Conservation (phyloP, 1,284 basidiomycete genomes). For the Ustilago trichophora region DNA sequence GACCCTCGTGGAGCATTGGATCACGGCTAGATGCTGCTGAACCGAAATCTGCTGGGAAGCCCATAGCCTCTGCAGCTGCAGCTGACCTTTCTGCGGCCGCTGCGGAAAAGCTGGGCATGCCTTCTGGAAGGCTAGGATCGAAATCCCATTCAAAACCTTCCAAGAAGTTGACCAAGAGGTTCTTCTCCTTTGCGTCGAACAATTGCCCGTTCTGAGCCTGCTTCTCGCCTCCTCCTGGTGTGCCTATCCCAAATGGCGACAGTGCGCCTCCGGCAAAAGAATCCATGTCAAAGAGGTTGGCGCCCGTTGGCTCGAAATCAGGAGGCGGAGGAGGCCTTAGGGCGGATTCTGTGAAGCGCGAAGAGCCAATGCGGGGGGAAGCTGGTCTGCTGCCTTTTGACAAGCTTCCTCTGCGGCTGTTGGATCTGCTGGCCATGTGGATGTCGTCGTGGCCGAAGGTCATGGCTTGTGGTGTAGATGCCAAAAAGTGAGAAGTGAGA, state of each 20-base stretch:
- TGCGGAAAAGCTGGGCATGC: slow-evolving; percentile 59
- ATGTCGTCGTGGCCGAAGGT: slow-evolving; percentile 38
- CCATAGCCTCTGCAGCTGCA: slow-evolving; percentile 36
- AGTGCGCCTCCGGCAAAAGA: slow-evolving; percentile 24
- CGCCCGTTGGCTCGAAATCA: slow-evolving; percentile 43
- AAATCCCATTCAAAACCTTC: slow-evolving; percentile 62
- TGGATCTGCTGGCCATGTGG: slow-evolving; percentile 43
- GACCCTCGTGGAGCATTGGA: slow-evolving; percentile 29
- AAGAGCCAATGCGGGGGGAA: slow-evolving; percentile 34
- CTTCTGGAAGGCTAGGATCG: slow-evolving; percentile 55
- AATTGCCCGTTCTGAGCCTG: slow-evolving; percentile 18
- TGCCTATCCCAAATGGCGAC: slow-evolving; percentile 40
- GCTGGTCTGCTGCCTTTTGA: slow-evolving; percentile 48
- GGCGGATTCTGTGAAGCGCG: slow-evolving; percentile 39
- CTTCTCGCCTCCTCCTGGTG: slow-evolving; percentile 25
- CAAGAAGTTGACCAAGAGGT: slow-evolving; percentile 54
- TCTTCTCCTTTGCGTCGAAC: slow-evolving; percentile 56
- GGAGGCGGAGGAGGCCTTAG: slow-evolving; percentile 47
- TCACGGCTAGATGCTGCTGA: slow-evolving; percentile 20
- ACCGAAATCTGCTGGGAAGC: slow-evolving; percentile 29
- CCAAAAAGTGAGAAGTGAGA: slow-evolving; percentile 40
- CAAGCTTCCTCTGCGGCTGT: slow-evolving; percentile 41
- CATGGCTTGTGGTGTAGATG: slow-evolving; percentile 30
- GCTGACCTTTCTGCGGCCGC: slow-evolving; percentile 45
- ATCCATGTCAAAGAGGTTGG: slow-evolving; percentile 39